Percentiles rank a stretch among this genome's conserved stretches.
Conservation (phyloP, 108 stramenopile genomes). For the Stephanodiscus triporus region DNA sequence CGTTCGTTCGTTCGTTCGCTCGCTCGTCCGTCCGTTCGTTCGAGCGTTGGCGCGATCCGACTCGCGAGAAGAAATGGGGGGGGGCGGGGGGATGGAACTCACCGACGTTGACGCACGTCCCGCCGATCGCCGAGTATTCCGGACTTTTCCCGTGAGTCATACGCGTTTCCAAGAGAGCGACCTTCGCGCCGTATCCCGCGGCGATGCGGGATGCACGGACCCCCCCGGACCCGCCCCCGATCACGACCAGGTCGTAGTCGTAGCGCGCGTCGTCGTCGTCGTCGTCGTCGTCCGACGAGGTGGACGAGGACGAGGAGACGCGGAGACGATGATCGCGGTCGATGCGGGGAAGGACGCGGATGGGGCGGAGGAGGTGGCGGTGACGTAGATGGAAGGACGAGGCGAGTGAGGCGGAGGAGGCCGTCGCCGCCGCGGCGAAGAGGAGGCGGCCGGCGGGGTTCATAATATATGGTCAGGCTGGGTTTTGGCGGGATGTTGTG, state of each 20-base stretch:
- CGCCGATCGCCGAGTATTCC: slow-evolving; percentile 59
- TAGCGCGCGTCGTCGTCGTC: slow-evolving; percentile 6
- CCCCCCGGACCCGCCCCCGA: slow-evolving; percentile 55
- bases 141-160: slow-evolving; percentile 38
- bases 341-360: too few species aligned
- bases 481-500: too few species aligned
- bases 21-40: too few species aligned
- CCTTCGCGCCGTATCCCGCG: slow-evolving; percentile 77
- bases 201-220: slow-evolving; percentile 58
- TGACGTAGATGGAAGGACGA: too few species aligned
- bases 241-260: slow-evolving; percentile 56
- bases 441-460: too few species aligned
- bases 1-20: too few species aligned
- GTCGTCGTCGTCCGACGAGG: not conserved
- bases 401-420: too few species aligned
- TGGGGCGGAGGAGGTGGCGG: too few species aligned
- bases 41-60: too few species aligned
- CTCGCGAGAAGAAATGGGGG: not conserved
- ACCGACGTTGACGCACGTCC: slow-evolving; percentile 84
- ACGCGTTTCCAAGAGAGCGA: slow-evolving; percentile 64
- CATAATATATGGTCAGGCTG: too few species aligned
- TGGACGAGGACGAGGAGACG: not conserved
- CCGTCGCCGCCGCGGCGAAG: too few species aligned
- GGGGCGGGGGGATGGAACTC: not conserved
- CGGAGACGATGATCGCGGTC: not conserved